These are phyloP conservation scores for Cornus suecica DNA, from an alignment of 148 eudicot species.

Conservation along the genomic window DNA sequence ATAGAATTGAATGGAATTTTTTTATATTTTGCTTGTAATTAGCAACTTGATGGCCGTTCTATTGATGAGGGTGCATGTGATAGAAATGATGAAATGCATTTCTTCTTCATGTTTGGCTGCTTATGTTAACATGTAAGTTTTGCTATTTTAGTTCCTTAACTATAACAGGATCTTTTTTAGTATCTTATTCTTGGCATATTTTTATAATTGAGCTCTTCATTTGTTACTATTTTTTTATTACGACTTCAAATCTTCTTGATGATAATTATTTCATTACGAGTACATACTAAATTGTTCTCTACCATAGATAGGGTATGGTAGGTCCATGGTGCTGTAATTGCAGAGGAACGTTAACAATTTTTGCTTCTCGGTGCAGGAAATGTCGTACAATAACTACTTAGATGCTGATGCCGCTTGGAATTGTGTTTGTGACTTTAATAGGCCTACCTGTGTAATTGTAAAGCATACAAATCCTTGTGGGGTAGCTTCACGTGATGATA, in stretches of 20 bases:
- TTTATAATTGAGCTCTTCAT: not conserved
- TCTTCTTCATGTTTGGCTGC: not conserved
- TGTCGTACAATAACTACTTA: slow-evolving; percentile 96
- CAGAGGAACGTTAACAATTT: not conserved
- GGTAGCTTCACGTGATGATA: slow-evolving; percentile 85
- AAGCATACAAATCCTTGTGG: slow-evolving; percentile 99
- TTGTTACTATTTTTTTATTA: not conserved
- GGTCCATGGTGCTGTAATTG: not conserved
- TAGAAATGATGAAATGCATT: not conserved
- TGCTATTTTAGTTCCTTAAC: too few relatives aligned
- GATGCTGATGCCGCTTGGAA: slow-evolving; percentile 99
- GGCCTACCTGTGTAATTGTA: slow-evolving; percentile 92
- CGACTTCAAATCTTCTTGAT: not conserved
- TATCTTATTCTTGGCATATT: too few relatives aligned
- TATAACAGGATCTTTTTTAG: too few relatives aligned
- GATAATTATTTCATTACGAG: not conserved
- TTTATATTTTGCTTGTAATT: not conserved
- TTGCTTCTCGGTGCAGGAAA: slow-evolving; percentile 63
- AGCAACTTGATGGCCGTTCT: not conserved
- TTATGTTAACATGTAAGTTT: too few relatives aligned
- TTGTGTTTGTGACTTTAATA: slow-evolving; percentile 85
- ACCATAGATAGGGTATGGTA: not conserved
- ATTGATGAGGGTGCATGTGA: not conserved
- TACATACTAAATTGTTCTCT: not conserved
- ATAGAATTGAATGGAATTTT: too few relatives aligned